Base-by-base conservation (phyloP, 1,284 basidiomycete genomes). In the Ganoderma resinaceum region DNA sequence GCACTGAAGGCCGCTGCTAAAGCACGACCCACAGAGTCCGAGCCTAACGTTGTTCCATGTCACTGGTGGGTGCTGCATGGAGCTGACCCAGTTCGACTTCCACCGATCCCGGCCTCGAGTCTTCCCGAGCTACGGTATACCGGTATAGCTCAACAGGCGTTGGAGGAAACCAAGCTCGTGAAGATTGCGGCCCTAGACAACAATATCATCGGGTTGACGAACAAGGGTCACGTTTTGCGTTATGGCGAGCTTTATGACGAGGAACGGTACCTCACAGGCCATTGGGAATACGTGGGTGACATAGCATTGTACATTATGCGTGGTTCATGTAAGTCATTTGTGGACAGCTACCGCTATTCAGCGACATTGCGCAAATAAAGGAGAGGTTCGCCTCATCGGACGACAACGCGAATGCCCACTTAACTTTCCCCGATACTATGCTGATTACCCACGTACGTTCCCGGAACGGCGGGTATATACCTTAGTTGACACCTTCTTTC, bases 241-340 rank as follows among this genome's bases (percentile, higher is more conserved):
- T 89, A 87, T 74, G 79, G 81, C 38, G 78, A 80, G 42, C 80
- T 89, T 31, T 75, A 76, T 7, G 79, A 82, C 57, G 86, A 88
- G 67, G 77, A 73, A 1, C 73, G 76, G 35, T 80, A 77, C 46
- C 70, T 75, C 26, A 76, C 74, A 55, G 86, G 84, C 12, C 78
- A 77, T n/a, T 95, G 94, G 94, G 80, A 88, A 86, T 95, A 94
- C 78, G 94, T 95, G 76, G 79, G 91, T 79, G 61, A 40, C 52
- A 35, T 52, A 16, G 42, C 33, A 18, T 43, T 18, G 43, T 60
- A 29, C 58, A 37, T 40, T 9, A 40, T 60, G 8, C 35, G 38
- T 20, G 23, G 18, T 37, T 58, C 58, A 62, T 37, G 29, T 26
- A 23, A 26, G 14, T n/a, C 18, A 58, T 58, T 7, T 58, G 6